Conservation (phyloP, 495 filamentous ascomycete species). For the Penicillium bialowiezense region DNA sequence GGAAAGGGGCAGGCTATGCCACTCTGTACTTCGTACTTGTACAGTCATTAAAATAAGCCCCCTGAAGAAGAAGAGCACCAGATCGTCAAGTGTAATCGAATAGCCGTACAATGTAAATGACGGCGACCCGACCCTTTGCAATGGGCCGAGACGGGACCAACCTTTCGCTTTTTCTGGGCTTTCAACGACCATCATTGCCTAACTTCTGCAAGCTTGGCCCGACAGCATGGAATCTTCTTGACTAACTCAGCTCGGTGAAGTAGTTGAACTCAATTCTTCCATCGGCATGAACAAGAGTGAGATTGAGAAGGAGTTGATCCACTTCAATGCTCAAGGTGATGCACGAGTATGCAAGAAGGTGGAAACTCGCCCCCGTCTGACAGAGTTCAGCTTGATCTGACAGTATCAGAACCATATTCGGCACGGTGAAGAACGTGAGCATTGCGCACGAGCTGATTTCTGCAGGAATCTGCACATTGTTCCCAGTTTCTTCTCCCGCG, state of each 20-base stretch:
- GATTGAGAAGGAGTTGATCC: neutral
- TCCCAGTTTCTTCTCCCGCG: neutral
- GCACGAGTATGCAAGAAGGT: slow-evolving; percentile 5
- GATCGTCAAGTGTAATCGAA: neutral
- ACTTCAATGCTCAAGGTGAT: neutral
- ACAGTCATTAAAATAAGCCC: no score
- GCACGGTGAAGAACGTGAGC: slow-evolving; percentile 2
- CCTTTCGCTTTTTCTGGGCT: neutral
- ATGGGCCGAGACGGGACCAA: neutral
- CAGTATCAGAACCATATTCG: slow-evolving; percentile 3
- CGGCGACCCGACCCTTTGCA: neutral
- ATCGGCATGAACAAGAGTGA: no score
- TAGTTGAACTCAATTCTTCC: slow-evolving; percentile 7
- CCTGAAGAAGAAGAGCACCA: neutral
- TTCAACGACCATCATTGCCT: slow-evolving; percentile 1
- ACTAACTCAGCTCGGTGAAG: neutral
- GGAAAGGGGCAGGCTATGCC: neutral
- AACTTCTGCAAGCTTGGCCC: neutral
- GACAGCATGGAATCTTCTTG: slow-evolving; percentile 4
- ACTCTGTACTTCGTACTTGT: neutral
- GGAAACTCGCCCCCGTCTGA: slow-evolving; percentile 6
- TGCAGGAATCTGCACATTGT: slow-evolving; percentile 5
- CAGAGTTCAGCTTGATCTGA: slow-evolving; percentile 5
- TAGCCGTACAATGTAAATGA: neutral
- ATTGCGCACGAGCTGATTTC: neutral